These are phyloP conservation scores for Ganoderma leucocontextum DNA, from an alignment of 1,284 basidiomycete genomes.

Conservation along the genomic window DNA sequence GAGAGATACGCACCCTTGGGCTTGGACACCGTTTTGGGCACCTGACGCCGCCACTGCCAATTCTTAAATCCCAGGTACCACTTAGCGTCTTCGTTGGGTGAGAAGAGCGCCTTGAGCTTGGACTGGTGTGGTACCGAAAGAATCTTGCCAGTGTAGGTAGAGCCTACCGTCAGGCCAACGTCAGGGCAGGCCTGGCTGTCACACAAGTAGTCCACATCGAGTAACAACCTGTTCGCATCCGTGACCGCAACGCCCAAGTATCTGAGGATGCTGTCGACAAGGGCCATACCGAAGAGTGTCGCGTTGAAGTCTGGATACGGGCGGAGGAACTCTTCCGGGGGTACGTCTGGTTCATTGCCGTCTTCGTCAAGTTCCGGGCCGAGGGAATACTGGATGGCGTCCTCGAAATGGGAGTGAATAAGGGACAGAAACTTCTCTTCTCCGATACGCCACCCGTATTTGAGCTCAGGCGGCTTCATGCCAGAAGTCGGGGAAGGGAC, in stretches of 20 bases:
- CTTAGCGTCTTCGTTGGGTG: slow-evolving; percentile 5
- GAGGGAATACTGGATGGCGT: not conserved
- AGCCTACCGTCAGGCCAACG: not conserved
- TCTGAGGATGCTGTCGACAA: not conserved
- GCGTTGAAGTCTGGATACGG: not conserved
- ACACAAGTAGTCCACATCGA: not conserved
- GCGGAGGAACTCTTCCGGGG: not conserved
- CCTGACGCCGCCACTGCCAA: not conserved
- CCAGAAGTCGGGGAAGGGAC: not conserved
- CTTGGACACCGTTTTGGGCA: not conserved
- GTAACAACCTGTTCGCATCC: not conserved
- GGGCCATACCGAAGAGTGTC: not conserved
- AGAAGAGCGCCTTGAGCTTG: slow-evolving; percentile 3
- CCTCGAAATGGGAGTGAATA: not conserved
- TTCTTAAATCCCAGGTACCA: not conserved
- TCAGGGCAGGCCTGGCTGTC: not conserved
- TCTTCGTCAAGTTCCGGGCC: not conserved
- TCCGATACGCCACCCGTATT: not conserved
- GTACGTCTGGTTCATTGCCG: not conserved
- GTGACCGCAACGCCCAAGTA: not conserved
- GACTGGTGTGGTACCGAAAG: not conserved
- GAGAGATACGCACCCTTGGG: not conserved
- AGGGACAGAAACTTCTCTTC: not conserved
- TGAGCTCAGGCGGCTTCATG: not conserved
- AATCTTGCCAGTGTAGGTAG: not conserved